Evolutionary conservation across 768 basidiomycete genomes (phyloP).

Genomic region (Fomitopsis pulvina): DNA sequence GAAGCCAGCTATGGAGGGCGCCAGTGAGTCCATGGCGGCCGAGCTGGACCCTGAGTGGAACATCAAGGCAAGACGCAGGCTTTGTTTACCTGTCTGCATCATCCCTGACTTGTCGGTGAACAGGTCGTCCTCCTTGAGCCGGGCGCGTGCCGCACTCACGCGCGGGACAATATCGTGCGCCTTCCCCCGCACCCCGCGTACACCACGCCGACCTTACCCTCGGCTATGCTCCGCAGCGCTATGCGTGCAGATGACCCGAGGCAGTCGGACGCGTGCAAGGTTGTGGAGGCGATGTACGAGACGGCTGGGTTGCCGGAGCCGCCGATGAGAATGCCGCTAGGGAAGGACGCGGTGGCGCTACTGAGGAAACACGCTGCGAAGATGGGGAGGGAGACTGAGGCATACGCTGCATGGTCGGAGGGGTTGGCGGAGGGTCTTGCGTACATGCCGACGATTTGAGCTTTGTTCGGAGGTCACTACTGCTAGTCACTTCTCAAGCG

Average conservation of each 20-base stretch:
- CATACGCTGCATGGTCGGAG: neutral
- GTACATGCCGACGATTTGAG: too few relatives aligned
- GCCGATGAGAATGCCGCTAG: neutral
- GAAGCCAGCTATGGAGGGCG: constrained; percentile 23
- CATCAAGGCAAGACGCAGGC: constrained; percentile 34
- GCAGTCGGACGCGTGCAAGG: neutral
- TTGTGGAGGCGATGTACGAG: neutral
- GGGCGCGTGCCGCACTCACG: neutral
- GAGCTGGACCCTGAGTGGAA: constrained; percentile 43
- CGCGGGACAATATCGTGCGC: neutral
- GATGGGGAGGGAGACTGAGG: neutral
- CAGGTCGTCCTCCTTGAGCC: neutral
- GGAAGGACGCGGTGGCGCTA: neutral
- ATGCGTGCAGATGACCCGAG: neutral
- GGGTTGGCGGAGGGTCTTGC: too few relatives aligned
- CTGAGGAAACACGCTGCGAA: neutral
- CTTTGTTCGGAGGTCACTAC: too few relatives aligned
- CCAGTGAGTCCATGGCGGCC: constrained; percentile 29
- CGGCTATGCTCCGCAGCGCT: neutral
- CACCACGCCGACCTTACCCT: neutral
- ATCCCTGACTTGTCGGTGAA: neutral
- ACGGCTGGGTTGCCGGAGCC: neutral
- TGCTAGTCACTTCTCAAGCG: too few relatives aligned
- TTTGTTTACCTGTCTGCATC: too few relatives aligned
- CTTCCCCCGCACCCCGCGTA: neutral